Base-by-base conservation (phyloP, 192 early-diverging fungal species). In the Backusella circina region DNA sequence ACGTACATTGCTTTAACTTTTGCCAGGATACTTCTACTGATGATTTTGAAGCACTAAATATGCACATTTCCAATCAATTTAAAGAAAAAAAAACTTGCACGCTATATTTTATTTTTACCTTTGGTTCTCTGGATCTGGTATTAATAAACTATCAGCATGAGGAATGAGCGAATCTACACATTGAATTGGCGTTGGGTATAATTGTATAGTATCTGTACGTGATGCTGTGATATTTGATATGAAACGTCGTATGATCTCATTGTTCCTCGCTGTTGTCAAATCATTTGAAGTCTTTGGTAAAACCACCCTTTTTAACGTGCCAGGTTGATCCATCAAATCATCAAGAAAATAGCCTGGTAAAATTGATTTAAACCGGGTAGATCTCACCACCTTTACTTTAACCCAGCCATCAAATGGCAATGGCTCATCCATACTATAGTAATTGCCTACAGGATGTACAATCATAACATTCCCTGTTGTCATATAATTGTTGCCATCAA, bases 271-370 rank as follows among this genome's bases (percentile, higher is more conserved):
- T 1, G 47, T 73, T 0, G 33, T 32, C 7, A 74, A 16, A 66
- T 74, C 44, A 47, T 47, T 50, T 28, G 71, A 31, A 21, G 61
- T 61, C 21, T 36, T 38, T 44, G 54, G 31, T 0, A 70, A 37
- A 0, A 80, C 18, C 5, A 80, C 32, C 2, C 73, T 67, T 68
- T 67, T 71, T 37, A 76, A 74, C 70, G 76, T 76, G 1, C 66
- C 64, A 16, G 33, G 64, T 9, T 54, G 51, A 1, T 76, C 51
- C 32, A 61, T 50, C 8, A 77, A 70, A 10, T 68, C 72, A 0
- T 68, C 37, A 2, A 80, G 0, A n/a, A 80, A 68, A 15, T 64
- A 51, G 5, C 67, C 54, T 15, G 72, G 67, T 6, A 79, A 71
- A 31, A 65, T 37, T 1, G 57, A 38, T 31, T 71, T 54, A 37